Evolutionary conservation across 768 basidiomycete genomes (phyloP).

Genomic region (Epithele typhae): DNA sequence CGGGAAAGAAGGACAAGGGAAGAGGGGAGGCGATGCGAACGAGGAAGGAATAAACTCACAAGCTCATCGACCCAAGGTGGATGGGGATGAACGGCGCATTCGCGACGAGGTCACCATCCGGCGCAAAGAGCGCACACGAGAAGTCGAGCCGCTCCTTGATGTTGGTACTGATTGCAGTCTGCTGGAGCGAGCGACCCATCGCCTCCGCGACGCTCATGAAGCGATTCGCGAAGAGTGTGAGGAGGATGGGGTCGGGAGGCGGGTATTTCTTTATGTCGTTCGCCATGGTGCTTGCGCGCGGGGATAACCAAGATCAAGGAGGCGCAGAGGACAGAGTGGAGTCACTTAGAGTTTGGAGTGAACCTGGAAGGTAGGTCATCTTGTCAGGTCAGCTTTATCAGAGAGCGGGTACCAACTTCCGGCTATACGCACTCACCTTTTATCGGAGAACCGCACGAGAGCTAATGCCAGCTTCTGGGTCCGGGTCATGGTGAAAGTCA

Average conservation of each 20-base stretch:
- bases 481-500: conserved; percentile 10
- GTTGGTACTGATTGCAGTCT: conserved; percentile 90
- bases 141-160: conserved; percentile 96
- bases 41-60: conserved; percentile 44
- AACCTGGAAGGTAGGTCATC: no score
- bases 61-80: conserved; percentile 86
- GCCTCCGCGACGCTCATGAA: conserved; percentile 98
- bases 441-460: no score
- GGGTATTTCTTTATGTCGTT: conserved; percentile 14
- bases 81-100: conserved; percentile 93
- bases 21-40: not conserved
- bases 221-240: conserved; percentile 91
- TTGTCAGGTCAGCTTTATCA: no score
- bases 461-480: no score
- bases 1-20: no score
- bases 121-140: conserved; percentile 91
- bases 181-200: conserved; percentile 87
- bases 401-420: no score
- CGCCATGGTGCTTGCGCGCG: conserved; percentile 11
- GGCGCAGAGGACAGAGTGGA: not conserved
- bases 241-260: conserved; percentile 78
- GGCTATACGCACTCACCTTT: no score
- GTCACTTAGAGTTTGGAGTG: not conserved
- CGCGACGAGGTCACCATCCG: conserved; percentile 92
- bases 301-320: not conserved